phyloP scores from a whole-genome alignment of 352 stramenopile species.

The Phytophthora idaei region DNA sequence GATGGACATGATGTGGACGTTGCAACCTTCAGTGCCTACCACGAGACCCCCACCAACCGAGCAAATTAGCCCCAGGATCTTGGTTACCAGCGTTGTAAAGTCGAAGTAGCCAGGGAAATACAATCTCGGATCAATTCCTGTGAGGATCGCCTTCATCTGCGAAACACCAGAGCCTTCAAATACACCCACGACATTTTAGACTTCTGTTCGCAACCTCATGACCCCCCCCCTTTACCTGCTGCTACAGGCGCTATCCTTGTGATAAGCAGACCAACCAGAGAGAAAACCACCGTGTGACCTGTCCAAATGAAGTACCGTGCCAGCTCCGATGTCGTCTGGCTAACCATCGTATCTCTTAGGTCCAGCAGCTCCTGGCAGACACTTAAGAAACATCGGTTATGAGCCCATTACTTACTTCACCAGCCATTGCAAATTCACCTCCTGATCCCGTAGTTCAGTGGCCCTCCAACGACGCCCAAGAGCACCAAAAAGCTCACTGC shows the following conservation, averaged over 20 bases:
- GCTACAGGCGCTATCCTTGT: conserved; percentile 67
- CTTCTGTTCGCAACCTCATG: background rate
- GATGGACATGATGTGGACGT: conserved; percentile 96
- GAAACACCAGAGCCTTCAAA: conserved; percentile 65
- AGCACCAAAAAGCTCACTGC: conserved; percentile 80
- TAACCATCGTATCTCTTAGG: conserved; percentile 45
- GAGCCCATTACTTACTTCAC: background rate
- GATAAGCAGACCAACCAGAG: conserved; percentile 75
- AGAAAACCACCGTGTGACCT: conserved; percentile 75
- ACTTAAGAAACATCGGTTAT: conserved; percentile 10
- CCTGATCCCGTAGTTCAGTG: conserved; percentile 75
- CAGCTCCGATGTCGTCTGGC: conserved; percentile 31
- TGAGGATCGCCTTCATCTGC: conserved; percentile 90
- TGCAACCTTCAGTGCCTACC: conserved; percentile 98
- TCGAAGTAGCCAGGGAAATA: conserved; percentile 88
- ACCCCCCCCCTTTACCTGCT: conserved; percentile 33
- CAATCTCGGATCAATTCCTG: conserved; percentile 77
- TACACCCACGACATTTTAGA: conserved; percentile 18
- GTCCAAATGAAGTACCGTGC: conserved; percentile 63
- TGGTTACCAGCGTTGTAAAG: conserved; percentile 78
- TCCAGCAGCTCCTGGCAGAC: conserved; percentile 40
- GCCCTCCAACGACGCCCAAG: conserved; percentile 78
- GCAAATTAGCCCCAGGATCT: conserved; percentile 94
- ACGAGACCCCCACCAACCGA: conserved; percentile 93
- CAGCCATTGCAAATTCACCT: conserved; percentile 2